Evolutionary conservation across 1,284 basidiomycete species (phyloP), one percentile per base, ranked within the genome.

Genomic region (Mixia osmundae): DNA sequence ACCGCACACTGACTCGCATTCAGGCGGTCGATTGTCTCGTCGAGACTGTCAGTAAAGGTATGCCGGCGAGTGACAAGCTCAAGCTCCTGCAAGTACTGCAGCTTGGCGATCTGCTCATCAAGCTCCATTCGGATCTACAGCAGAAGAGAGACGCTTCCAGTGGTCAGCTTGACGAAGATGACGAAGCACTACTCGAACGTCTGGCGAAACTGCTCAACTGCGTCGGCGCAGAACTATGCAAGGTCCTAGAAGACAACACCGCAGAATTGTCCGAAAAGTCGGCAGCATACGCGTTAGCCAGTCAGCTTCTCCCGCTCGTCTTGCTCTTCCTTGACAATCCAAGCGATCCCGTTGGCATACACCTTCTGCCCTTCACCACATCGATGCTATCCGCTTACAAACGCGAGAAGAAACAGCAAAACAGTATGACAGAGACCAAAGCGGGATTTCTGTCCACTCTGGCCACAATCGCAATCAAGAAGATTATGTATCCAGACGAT

Each of bases 61-160:
- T 97, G 44, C 89, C 95, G 53, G 80, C 83, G 0, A 59, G 65
- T 2, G 87, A 95, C 57, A 91, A 95, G 59, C 58, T 99, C 6
- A 73, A 83, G 48, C 64, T 99, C 9, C 67, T 95, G 46, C 76
- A 80, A 50, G 77, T 91, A 2, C 67, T 99, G 30, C 76, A 87
- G 33, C 61, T 94, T 5, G 71, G 72, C 4, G 67, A 74, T 40
- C 71, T 89, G 16, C 59, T 94, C 4, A 71, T 71, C 35, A 72
- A 74, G 1, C 59, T 91, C 18, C 78, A n/a, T 87, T 59, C 57
- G 65, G 11, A 72, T 72, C 52, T 87, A 79, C 5, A 64, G 74
- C 25, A n/a, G n/a, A n/a, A n/a, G n/a, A 59, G 61, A 41, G 67
- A 73, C 47, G 72, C 75, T 53, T 60, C 64, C 16, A 66, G 67